Conservation (phyloP, 1,139 yeast genomes). For the Wickerhamomyces sp. region DNA sequence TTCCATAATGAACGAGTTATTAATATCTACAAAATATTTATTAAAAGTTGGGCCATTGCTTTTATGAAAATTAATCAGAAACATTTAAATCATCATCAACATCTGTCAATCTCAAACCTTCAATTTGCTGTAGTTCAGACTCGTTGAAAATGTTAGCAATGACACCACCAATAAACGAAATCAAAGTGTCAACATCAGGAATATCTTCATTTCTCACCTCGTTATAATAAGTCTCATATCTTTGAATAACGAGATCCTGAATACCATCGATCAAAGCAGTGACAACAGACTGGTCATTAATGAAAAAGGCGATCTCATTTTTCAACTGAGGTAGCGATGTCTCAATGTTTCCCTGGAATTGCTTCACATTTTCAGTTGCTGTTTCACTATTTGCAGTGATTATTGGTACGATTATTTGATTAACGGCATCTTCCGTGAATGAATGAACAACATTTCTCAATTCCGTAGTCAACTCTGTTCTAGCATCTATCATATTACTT, state of each 20-base stretch:
- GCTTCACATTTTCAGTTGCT: constrained; percentile 29
- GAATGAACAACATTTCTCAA: constrained; percentile 66
- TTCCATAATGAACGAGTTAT: not conserved
- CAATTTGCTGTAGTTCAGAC: constrained; percentile 5
- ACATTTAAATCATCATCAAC: constrained; percentile 5
- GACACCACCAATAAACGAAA: constrained; percentile 44
- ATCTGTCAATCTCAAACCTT: constrained; percentile 1
- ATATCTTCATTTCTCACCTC: constrained; percentile 34
- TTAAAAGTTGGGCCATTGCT: not conserved
- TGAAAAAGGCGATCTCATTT: constrained; percentile 42
- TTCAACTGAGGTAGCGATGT: constrained; percentile 53
- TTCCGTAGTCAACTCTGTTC: constrained; percentile 69
- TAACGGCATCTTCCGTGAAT: constrained; percentile 44
- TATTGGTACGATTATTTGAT: constrained; percentile 28
- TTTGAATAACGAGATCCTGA: constrained; percentile 48
- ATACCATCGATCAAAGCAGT: constrained; percentile 53
- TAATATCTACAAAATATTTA: not conserved
- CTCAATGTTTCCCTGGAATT: constrained; percentile 47
- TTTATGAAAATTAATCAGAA: constrained; percentile 1
- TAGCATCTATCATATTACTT: constrained; percentile 81
- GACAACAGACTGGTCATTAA: constrained; percentile 42
- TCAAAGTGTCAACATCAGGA: constrained; percentile 55
- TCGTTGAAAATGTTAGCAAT: constrained; percentile 30
- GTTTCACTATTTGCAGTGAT: constrained; percentile 15
- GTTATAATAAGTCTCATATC: constrained; percentile 43